These are phyloP conservation scores for Endothia cerciana DNA, from an alignment of 2,329 filamentous ascomycete species.

Conservation along the genomic window DNA sequence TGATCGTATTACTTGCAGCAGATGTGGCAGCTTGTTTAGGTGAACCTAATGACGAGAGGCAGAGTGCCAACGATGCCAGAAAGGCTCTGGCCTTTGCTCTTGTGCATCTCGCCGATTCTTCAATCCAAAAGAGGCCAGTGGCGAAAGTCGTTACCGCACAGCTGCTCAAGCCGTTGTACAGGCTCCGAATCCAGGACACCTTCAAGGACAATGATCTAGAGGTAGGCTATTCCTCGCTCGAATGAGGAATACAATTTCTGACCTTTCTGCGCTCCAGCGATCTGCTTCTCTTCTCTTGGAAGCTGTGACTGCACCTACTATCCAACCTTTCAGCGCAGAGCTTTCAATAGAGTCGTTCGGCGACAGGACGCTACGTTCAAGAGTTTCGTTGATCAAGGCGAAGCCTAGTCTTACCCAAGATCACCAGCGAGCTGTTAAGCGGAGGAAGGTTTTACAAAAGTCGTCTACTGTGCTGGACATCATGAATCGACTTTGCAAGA, in stretches of 20 bases:
- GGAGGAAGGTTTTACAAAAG: conserved; percentile 14
- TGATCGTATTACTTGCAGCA: conserved; percentile 34
- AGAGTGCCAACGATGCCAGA: conserved; percentile 26
- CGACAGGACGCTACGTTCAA: conserved; percentile 20
- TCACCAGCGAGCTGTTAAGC: conserved; percentile 15
- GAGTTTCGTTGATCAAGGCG: conserved; percentile 12
- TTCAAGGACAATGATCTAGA: conserved; percentile 8
- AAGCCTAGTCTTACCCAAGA: conserved; percentile 7
- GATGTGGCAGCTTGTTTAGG: conserved; percentile 29
- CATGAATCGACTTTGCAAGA: conserved; percentile 15
- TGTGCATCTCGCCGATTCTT: conserved; percentile 33
- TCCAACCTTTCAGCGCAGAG: conserved; percentile 13
- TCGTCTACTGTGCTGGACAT: conserved; percentile 5
- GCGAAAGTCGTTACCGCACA: conserved; percentile 34
- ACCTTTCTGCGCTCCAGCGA: conserved; percentile 4
- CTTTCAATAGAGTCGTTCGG: conserved; percentile 16
- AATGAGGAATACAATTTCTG: conserved; percentile 7
- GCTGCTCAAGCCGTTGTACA: conserved; percentile 30
- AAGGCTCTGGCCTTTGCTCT: conserved; percentile 32
- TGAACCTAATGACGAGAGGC: conserved; percentile 30
- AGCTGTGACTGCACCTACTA: conserved; percentile 6
- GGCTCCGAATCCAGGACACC: background rate
- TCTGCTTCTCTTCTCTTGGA: conserved; percentile 20
- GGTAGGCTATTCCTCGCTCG: conserved; percentile 18
- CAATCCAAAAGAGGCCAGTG: conserved; percentile 34